phyloP scores from a whole-genome alignment of 2,329 filamentous ascomycete species.

The Fusarium metavorans region DNA sequence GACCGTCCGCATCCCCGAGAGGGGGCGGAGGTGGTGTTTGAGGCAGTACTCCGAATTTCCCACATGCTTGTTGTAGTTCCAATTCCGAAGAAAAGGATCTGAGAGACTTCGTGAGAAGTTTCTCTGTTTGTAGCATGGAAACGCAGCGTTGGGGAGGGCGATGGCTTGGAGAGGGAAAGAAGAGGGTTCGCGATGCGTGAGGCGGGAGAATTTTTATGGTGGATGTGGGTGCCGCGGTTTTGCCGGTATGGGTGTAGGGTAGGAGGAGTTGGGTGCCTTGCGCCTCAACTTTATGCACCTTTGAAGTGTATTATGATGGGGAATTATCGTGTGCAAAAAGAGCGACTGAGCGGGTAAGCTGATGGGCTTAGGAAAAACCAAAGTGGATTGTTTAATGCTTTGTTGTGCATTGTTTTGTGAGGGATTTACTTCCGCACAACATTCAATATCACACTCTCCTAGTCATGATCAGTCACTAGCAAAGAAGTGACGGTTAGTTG shows the following conservation, averaged over 20 bases:
- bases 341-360: not conserved
- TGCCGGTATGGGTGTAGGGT: conserved; percentile 26
- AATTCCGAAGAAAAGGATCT: conserved; percentile 33
- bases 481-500: not conserved
- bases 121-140: conserved; percentile 91
- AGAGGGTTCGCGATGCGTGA: conserved; percentile 20
- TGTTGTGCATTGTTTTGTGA: not conserved
- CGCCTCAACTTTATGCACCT: not conserved
- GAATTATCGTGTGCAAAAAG: too few relatives aligned
- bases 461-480: not conserved
- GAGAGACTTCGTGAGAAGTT: conserved; percentile 36
- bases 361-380: too few relatives aligned
- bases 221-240: conserved; percentile 20
- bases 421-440: not conserved
- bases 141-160: conserved; percentile 92
- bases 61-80: conserved; percentile 73
- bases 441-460: not conserved
- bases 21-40: conserved; percentile 54
- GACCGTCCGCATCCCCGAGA: conserved; percentile 56
- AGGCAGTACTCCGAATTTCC: conserved; percentile 99
- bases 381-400: not conserved
- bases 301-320: not conserved
- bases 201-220: conserved; percentile 33
- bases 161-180: conserved; percentile 68
- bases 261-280: not conserved